Evolutionary conservation across 805 yeast species (phyloP).

Genomic region (Nakazawaea molendinolei): DNA sequence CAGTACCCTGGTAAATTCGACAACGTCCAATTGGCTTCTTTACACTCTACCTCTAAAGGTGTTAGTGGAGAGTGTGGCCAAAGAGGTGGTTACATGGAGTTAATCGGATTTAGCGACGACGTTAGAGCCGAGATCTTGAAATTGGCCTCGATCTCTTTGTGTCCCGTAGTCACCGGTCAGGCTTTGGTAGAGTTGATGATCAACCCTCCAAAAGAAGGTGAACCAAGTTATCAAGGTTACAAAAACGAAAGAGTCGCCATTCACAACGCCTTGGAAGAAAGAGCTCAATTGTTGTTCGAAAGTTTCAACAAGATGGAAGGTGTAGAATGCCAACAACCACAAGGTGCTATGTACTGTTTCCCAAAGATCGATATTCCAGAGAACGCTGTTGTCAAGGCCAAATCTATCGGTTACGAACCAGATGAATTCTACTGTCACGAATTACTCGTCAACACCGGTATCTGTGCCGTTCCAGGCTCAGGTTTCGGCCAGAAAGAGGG

Average conservation of each 20-base stretch:
- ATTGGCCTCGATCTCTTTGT: constrained; percentile 83
- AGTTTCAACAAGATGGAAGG: constrained; percentile 79
- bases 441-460: constrained; percentile 81
- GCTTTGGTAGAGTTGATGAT: constrained; percentile 89
- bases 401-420: constrained; percentile 46
- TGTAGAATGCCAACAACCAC: constrained; percentile 79
- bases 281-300: constrained; percentile 59
- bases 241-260: constrained; percentile 55
- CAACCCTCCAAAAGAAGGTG: constrained; percentile 80
- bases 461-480: constrained; percentile 95
- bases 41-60: constrained; percentile 98
- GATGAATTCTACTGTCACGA: constrained; percentile 89
- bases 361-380: constrained; percentile 68
- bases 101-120: constrained; percentile 70
- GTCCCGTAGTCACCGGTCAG: constrained; percentile 95
- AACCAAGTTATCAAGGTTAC: constrained; percentile 65
- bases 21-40: constrained; percentile 81
- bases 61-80: constrained; percentile 99
- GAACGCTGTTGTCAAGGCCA: constrained; percentile 58
- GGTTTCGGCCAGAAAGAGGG: constrained; percentile 94
- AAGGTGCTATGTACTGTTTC: constrained; percentile 97
- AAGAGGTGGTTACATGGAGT: constrained; percentile 98
- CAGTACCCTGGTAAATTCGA: constrained; percentile 48
- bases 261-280: constrained; percentile 50
- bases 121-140: constrained; percentile 70